A percentile compares a stretch with the other conserved stretches of the same genome.
phyloP scores from a whole-genome alignment of 306 rosid genomes.

The Vigna nakashimae region DNA sequence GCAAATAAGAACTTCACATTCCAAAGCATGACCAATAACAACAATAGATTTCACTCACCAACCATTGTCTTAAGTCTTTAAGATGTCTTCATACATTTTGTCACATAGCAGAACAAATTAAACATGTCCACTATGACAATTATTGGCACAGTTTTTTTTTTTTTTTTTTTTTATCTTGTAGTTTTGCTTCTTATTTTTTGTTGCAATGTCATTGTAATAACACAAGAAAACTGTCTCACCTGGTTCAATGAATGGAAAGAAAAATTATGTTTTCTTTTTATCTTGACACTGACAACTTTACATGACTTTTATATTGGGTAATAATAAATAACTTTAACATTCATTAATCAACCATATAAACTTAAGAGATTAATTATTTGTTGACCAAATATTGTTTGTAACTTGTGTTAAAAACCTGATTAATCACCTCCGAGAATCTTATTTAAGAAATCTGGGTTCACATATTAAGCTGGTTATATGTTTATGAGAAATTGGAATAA shows the following conservation, averaged over 20 bases:
- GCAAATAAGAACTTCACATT: neutral
- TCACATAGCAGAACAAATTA: neutral
- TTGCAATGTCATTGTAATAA: neutral
- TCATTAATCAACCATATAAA: neutral
- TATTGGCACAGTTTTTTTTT: slow-evolving; percentile 11
- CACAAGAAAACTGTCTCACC: neutral
- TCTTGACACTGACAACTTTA: neutral
- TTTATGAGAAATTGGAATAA: neutral
- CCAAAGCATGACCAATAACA: neutral
- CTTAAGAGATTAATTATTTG: neutral
- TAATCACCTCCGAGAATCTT: neutral
- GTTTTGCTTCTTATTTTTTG: neutral
- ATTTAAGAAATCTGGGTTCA: neutral
- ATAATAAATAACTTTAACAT: neutral
- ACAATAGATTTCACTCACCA: neutral
- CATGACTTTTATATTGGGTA: neutral
- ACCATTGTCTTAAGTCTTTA: neutral
- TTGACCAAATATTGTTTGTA: neutral
- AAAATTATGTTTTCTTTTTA: neutral
- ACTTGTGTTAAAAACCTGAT: neutral
- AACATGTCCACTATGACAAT: neutral
- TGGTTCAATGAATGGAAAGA: slow-evolving; percentile 7
- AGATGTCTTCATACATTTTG: neutral
- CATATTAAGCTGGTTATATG: neutral
- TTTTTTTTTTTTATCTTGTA: neutral